These are phyloP conservation scores for Apiospora malaysiana DNA, from an alignment of 2,329 filamentous ascomycete species.

Conservation along the genomic window DNA sequence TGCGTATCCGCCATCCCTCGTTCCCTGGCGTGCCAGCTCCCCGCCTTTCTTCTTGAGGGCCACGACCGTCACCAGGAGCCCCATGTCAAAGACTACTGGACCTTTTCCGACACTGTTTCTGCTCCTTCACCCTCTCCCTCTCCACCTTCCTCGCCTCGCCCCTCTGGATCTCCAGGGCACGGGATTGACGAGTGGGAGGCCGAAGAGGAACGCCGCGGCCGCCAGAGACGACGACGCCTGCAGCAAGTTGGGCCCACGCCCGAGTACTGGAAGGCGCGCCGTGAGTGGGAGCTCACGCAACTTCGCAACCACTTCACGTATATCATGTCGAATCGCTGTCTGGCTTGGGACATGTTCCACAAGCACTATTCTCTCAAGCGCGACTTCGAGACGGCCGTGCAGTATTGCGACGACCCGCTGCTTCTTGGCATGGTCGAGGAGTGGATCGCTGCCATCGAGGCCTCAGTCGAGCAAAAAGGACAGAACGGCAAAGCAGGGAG, in stretches of 20 bases:
- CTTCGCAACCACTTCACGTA: constrained; percentile 34
- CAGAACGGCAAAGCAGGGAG: background rate
- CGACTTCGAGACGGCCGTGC: constrained; percentile 40
- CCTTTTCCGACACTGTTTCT: background rate
- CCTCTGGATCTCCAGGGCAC: too few relatives aligned
- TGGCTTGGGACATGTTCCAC: constrained; percentile 32
- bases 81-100: constrained; percentile 16
- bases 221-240: background rate
- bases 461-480: constrained; percentile 24
- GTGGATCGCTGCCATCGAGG: constrained; percentile 34
- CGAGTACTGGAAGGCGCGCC: constrained; percentile 29
- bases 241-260: constrained; percentile 18
- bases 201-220: background rate
- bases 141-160: too few relatives aligned
- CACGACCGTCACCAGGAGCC: constrained; percentile 31
- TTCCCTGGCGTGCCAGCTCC: constrained; percentile 38
- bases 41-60: constrained; percentile 37
- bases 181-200: background rate
- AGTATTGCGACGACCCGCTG: constrained; percentile 37
- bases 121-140: background rate
- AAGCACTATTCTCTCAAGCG: constrained; percentile 25
- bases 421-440: constrained; percentile 29
- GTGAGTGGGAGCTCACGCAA: constrained; percentile 34
- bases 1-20: constrained; percentile 40
- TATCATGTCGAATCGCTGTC: constrained; percentile 32